Evolutionary conservation across 1,139 yeast species (phyloP).

Genomic region (Kluyveromyces sp.): DNA sequence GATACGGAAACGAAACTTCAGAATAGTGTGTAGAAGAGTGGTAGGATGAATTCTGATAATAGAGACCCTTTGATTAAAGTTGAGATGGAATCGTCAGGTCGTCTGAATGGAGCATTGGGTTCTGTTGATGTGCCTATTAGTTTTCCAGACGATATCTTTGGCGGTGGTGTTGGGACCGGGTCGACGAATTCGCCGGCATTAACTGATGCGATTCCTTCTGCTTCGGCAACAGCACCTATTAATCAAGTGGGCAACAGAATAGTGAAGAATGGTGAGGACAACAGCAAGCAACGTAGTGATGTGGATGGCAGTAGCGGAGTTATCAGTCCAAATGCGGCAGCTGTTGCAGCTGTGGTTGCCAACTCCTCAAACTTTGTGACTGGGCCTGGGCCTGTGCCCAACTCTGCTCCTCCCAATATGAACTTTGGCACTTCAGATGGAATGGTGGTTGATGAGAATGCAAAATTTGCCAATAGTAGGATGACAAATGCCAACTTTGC

Average conservation of each 20-base stretch:
- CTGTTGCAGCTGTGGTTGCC: background rate
- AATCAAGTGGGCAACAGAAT: too few relatives aligned
- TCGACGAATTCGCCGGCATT: background rate
- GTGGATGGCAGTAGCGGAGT: background rate
- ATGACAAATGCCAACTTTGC: slow-evolving; percentile 3
- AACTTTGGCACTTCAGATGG: background rate
- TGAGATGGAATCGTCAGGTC: background rate
- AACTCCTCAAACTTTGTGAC: background rate
- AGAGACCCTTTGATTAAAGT: background rate
- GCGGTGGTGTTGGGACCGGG: background rate
- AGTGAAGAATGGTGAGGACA: too few relatives aligned
- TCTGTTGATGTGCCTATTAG: background rate
- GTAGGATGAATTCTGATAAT: background rate
- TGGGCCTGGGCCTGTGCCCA: background rate
- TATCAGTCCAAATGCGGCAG: background rate
- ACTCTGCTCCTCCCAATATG: background rate
- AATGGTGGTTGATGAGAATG: background rate
- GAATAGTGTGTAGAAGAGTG: too few relatives aligned
- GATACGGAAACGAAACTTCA: too few relatives aligned
- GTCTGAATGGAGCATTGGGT: background rate
- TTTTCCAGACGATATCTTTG: slow-evolving; percentile 3
- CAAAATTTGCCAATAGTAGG: background rate
- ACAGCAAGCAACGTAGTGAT: too few relatives aligned
- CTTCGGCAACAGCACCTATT: too few relatives aligned
- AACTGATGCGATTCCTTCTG: too few relatives aligned